Percentiles rank a stretch among this genome's conserved stretches.
Conservation (phyloP, 306 rosid species). For the Hylodesmum podocarpum region DNA sequence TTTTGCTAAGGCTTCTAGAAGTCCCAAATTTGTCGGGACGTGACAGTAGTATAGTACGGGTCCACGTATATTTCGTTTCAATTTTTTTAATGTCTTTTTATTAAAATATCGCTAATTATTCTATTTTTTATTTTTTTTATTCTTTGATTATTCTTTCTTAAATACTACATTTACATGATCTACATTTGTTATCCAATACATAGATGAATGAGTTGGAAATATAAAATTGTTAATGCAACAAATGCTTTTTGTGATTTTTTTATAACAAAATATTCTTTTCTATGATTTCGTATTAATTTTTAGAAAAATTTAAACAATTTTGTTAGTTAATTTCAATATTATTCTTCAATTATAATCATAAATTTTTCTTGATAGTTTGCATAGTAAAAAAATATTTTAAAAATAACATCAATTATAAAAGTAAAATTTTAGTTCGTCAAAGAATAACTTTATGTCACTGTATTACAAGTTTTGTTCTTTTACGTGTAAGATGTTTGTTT, state of each 20-base stretch:
- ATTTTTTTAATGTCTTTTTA: not conserved
- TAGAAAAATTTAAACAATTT: too few relatives aligned
- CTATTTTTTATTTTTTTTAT: not conserved
- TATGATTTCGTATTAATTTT: too few relatives aligned
- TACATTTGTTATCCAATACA: not conserved
- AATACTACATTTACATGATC: too few relatives aligned
- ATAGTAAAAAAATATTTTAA: not conserved
- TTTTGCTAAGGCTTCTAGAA: slow-evolving; percentile 34
- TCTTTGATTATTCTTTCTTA: too few relatives aligned
- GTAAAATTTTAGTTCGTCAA: not conserved
- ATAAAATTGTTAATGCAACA: not conserved
- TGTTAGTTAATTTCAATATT: too few relatives aligned
- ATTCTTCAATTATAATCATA: too few relatives aligned
- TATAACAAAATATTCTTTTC: too few relatives aligned
- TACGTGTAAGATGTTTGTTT: too few relatives aligned
- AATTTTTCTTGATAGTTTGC: not conserved
- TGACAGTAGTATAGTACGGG: not conserved
- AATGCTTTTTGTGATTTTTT: not conserved
- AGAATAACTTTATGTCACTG: too few relatives aligned
- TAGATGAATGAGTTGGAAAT: too few relatives aligned
- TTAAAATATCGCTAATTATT: not conserved
- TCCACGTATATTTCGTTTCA: not conserved
- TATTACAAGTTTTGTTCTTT: too few relatives aligned
- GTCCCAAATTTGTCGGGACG: not conserved
- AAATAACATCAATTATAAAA: not conserved